Conservation (phyloP, 2,329 filamentous ascomycete species). For the Kalmusia sp. region DNA sequence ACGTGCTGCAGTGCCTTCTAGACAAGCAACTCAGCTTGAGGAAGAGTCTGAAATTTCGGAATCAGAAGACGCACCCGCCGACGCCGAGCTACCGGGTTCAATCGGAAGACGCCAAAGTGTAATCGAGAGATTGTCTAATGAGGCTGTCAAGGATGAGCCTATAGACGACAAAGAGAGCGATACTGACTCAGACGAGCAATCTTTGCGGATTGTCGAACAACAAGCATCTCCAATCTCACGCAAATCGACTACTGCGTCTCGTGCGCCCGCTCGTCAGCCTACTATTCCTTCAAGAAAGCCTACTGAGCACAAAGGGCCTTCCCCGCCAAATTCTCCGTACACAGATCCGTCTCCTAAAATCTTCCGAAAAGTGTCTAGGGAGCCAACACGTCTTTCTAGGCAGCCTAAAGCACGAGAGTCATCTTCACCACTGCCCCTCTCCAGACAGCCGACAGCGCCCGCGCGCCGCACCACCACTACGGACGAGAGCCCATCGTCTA, state of each 20-base stretch:
- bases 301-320: not conserved
- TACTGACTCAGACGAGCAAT: too few relatives aligned
- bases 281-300: slow-evolving; percentile 2
- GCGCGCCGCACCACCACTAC: not conserved
- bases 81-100: too few relatives aligned
- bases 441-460: not conserved
- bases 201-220: not conserved
- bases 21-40: too few relatives aligned
- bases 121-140: too few relatives aligned
- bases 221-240: not conserved
- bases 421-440: not conserved
- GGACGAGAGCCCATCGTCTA: too few relatives aligned
- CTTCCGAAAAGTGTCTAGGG: not conserved
- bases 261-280: slow-evolving; percentile 7
- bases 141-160: too few relatives aligned
- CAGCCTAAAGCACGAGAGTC: not conserved
- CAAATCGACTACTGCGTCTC: not conserved
- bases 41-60: too few relatives aligned
- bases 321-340: not conserved
- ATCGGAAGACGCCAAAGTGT: too few relatives aligned
- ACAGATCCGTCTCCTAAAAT: not conserved
- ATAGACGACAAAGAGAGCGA: too few relatives aligned
- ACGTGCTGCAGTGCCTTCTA: too few relatives aligned
- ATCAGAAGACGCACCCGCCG: too few relatives aligned
- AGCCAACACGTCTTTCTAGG: slow-evolving; percentile 9